Conservation (phyloP, 768 basidiomycete species). For the Pisolithus orientalis region DNA sequence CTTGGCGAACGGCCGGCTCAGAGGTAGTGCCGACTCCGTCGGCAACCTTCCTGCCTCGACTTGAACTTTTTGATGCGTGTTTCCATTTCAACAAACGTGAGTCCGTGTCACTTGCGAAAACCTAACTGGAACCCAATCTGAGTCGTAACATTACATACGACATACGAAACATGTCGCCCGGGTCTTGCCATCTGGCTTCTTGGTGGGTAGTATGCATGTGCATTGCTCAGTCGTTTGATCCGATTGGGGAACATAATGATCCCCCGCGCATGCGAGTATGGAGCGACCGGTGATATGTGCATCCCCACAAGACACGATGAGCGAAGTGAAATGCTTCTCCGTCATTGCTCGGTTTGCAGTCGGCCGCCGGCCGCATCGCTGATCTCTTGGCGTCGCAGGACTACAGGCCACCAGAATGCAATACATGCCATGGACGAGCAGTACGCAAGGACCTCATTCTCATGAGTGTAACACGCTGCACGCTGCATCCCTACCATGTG, state of each 20-base stretch:
- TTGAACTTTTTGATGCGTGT: not conserved
- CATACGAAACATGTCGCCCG: no score
- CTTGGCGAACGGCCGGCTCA: not conserved
- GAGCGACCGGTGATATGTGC: not conserved
- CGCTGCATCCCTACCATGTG: no score
- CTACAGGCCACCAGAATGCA: no score
- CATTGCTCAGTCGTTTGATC: not conserved
- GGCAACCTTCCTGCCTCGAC: not conserved
- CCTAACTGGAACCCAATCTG: no score
- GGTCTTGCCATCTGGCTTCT: no score
- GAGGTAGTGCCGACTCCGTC: not conserved
- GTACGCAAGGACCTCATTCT: no score
- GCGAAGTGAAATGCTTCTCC: not conserved
- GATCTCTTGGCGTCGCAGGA: not conserved
- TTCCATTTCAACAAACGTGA: no score
- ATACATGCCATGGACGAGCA: no score
- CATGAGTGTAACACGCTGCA: no score
- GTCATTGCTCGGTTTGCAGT: not conserved
- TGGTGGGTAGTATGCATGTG: no score
- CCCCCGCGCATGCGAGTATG: not conserved
- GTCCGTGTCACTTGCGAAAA: no score
- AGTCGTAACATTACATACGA: no score
- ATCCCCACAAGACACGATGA: not conserved
- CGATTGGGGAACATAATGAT: not conserved
- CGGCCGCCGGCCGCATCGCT: not conserved